Evolutionary conservation across 2,329 filamentous ascomycete species (phyloP).

Genomic region (Cercospora sp.): DNA sequence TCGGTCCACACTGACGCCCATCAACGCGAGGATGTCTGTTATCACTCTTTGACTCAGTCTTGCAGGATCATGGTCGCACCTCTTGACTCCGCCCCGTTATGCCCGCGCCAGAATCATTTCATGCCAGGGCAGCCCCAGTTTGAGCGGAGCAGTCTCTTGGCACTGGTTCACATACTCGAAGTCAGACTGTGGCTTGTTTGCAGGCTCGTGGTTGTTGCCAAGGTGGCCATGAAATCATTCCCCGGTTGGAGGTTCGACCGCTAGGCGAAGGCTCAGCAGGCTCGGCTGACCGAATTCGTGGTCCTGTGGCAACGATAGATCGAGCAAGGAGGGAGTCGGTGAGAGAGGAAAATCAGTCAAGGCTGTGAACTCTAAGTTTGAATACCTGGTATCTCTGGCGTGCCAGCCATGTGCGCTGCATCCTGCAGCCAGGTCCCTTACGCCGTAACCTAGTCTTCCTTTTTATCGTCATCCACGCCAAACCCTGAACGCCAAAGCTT

Average conservation of each 20-base stretch:
- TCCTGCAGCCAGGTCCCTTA: not conserved
- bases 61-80: not conserved
- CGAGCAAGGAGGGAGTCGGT: constrained; percentile 4
- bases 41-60: not conserved
- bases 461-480: constrained; percentile 6
- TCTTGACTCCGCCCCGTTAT: not conserved
- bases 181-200: not conserved
- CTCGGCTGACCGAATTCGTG: not conserved
- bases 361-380: constrained; percentile 6
- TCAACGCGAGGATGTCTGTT: not conserved
- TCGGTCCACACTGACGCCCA: not conserved
- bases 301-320: not conserved
- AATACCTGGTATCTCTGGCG: not conserved
- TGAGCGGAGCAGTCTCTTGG: not conserved
- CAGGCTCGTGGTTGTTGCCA: constrained; percentile 10
- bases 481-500: not conserved
- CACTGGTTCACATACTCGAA: not conserved
- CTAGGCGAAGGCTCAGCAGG: not conserved
- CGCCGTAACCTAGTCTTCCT: not conserved
- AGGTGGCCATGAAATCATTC: not conserved
- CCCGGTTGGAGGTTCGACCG: not conserved
- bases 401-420: not conserved
- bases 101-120: not conserved
- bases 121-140: not conserved
- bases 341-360: not conserved